Evolutionary conservation across 768 basidiomycete species (phyloP), one percentile per base, ranked within the genome.

Genomic region (Jaapia argillacea): DNA sequence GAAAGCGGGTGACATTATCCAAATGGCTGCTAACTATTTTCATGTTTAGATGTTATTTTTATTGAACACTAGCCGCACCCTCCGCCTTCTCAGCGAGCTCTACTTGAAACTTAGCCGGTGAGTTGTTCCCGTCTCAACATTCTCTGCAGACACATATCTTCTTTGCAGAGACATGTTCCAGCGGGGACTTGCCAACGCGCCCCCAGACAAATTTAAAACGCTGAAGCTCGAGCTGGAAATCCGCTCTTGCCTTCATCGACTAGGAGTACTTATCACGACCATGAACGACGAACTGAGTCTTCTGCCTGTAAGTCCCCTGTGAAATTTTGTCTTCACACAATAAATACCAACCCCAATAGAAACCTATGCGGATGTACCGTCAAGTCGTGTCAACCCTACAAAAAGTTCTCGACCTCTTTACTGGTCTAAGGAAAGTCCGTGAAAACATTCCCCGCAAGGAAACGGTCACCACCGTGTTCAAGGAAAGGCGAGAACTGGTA

Each of bases 281-380:
- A 72, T 74, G 68, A 51, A 63, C 40, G 64, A 69, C 43, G 72
- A 74, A 49, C 53, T 72, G 5, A 71, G 73, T 48, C 60, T 74
- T 2, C 52, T 71, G 16, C 72, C 72, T 6, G 72, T 71, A 43
- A 36, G 69, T 53, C n/a, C n/a, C n/a, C n/a, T n/a, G n/a, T n/a
- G n/a, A n/a, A 20, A 38, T 33, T 24, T 26, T 13, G n/a, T 18
- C 6, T 27, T 31, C 6, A 26, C 18, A 10, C 24, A n/a, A n/a
- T n/a, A 35, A 43, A 28, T 31, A 1, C 13, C 31, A 40, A 25
- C 3, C 23, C 23, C 40, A 28, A 41, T 28, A 72, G 68, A 72
- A 72, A 64, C 70, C 71, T n/a, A 61, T 72, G 51, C 56, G 54
- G 22, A 62, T 64, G 40, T 74, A 73, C 46, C 59, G 64, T 24